phyloP scores from a whole-genome alignment of 1,139 yeast species.

The Barnettozyma hawaiiensis region DNA sequence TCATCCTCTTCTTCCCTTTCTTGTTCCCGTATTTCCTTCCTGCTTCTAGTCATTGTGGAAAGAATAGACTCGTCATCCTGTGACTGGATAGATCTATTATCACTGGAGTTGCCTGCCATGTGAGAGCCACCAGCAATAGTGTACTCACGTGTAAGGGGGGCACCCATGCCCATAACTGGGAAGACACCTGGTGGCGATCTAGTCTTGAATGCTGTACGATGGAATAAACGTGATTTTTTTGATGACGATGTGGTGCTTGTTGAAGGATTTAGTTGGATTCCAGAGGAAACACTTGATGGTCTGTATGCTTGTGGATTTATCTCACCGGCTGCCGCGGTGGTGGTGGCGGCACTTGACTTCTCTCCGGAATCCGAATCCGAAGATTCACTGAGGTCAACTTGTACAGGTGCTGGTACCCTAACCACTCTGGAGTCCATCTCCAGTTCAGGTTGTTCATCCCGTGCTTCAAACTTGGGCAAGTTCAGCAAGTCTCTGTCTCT shows the following conservation, averaged over 20 bases:
- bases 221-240: slow-evolving; percentile 3
- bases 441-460: slow-evolving; percentile 76
- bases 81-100: background rate
- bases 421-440: slow-evolving; percentile 75
- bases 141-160: slow-evolving; percentile 48
- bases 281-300: slow-evolving; percentile 10
- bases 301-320: slow-evolving; percentile 17
- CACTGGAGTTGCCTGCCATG: background rate
- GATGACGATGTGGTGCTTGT: slow-evolving; percentile 8
- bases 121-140: slow-evolving; percentile 42
- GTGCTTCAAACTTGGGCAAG: slow-evolving; percentile 60
- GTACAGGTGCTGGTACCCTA: slow-evolving; percentile 32
- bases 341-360: slow-evolving; percentile 7
- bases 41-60: slow-evolving; percentile 5
- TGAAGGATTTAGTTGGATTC: slow-evolving; percentile 5
- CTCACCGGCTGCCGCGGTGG: too few species aligned
- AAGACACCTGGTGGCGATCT: slow-evolving; percentile 72
- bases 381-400: slow-evolving; percentile 5
- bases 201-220: slow-evolving; percentile 11
- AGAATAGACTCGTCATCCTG: background rate
- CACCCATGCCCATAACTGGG: slow-evolving; percentile 75
- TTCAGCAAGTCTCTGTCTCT: slow-evolving; percentile 53
- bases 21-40: slow-evolving; percentile 3
- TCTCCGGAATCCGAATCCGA: slow-evolving; percentile 12
- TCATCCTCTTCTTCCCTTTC: slow-evolving; percentile 26